Conservation (phyloP, 306 rosid species). For the Cucurbita argyrosperma region DNA sequence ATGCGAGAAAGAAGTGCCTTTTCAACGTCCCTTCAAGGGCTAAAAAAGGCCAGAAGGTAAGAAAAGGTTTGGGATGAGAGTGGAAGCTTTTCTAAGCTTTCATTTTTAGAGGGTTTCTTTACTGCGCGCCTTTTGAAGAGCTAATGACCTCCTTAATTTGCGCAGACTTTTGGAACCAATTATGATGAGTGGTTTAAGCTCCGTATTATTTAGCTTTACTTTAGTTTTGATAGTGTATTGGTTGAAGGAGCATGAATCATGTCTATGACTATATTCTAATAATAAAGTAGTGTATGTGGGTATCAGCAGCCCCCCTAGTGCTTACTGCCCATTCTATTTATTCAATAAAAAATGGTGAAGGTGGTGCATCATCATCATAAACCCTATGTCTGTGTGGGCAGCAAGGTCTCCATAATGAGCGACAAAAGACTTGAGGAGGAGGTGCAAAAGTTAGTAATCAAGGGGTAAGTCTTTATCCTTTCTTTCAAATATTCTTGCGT, state of each 20-base stretch:
- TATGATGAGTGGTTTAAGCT: conserved; percentile 1
- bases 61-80: not conserved
- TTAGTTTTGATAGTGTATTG: not conserved
- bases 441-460: not conserved
- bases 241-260: conserved; percentile 1
- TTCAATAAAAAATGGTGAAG: not conserved
- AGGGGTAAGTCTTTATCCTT: not conserved
- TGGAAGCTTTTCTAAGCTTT: not conserved
- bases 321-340: not conserved
- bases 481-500: not conserved
- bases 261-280: not conserved
- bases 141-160: not conserved
- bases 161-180: conserved; percentile 6
- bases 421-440: not conserved
- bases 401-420: not conserved
- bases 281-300: not conserved
- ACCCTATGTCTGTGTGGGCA: not conserved
- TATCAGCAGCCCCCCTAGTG: not conserved
- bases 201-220: not conserved
- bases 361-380: not conserved
- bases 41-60: not conserved
- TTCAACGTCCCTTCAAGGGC: not conserved
- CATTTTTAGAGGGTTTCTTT: not conserved
- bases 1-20: not conserved
- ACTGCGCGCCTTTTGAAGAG: conserved; percentile 6